Conservation (phyloP, 129 eudicot genomes). For the Mikania micrantha region DNA sequence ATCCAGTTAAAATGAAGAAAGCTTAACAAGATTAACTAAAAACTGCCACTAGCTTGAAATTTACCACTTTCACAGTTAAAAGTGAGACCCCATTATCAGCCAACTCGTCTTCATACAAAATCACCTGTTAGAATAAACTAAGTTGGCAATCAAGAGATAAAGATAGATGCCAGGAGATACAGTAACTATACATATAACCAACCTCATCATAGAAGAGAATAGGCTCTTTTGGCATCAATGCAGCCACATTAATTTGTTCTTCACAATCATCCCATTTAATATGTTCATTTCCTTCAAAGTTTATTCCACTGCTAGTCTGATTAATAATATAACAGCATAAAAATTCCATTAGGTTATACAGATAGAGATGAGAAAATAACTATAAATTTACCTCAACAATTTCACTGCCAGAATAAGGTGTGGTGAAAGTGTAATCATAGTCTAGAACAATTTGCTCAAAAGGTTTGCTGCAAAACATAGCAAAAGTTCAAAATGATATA, state of each 20-base stretch:
- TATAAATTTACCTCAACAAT: constrained; percentile 36
- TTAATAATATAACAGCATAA: constrained; percentile 19
- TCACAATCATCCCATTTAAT: constrained; percentile 77
- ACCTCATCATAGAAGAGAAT: constrained; percentile 96
- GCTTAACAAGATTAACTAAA: not conserved
- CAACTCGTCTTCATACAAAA: constrained; percentile 90
- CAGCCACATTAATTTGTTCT: constrained; percentile 73
- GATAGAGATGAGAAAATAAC: constrained; percentile 23
- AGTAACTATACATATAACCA: constrained; percentile 4
- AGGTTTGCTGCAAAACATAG: constrained; percentile 59
- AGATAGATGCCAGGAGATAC: constrained; percentile 9
- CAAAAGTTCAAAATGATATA: constrained; percentile 1
- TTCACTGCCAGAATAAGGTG: constrained; percentile 93
- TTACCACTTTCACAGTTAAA: constrained; percentile 97
- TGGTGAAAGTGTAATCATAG: constrained; percentile 94
- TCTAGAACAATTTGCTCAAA: constrained; percentile 82
- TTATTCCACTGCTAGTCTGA: constrained; percentile 44
- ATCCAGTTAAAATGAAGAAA: constrained; percentile 5
- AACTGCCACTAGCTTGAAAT: constrained; percentile 2
- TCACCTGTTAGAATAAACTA: constrained; percentile 42
- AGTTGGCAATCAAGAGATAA: constrained; percentile 6
- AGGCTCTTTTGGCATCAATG: constrained; percentile 80
- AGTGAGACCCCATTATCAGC: constrained; percentile 95
- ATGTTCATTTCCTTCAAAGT: constrained; percentile 29
- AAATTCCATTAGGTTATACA: not conserved